Base-by-base conservation (phyloP, 2,329 filamentous ascomycete species). In the Fusarium sp. region DNA sequence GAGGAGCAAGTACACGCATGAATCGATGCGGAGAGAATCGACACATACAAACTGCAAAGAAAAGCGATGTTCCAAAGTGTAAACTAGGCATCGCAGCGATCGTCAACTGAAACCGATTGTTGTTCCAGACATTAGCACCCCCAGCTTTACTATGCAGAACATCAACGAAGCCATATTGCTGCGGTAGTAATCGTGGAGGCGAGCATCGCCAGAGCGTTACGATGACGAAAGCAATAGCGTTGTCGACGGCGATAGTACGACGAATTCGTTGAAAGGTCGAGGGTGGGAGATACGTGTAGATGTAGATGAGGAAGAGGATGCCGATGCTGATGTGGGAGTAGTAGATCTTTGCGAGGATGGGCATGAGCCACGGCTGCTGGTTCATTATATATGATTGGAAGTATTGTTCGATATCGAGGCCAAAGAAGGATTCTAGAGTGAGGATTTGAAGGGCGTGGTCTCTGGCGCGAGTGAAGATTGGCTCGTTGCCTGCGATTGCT, bases 1-100 rank as follows among this genome's bases (percentile, higher is more conserved):
- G 60, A 6, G 81, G 82, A 2, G 83, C 84, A 2, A 86, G 30
- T 0, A 78, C 9, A 1, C 83, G 73, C 17, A 86, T 67, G 15
- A 78, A 61, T 14, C 77, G 73, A 64, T 87, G 85, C 3, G 84
- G 84, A 15, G 83, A 83, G 72, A 83, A 86, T 13, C 76, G 81
- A 17, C 79, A 73, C 32, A 83, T 63, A 30, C 75, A 82, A 11
- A 82, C 76, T 6, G 80, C 81, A 18, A 84, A 76, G 63, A 83
- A 83, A 6, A 82, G 74, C 0, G 82, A 76, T 0, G 82, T 84
- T 36, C 85, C 85, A 68, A 86, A 87, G 70, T 87, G 85, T 20
- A 87, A 75, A 24, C 83, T 85, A 4, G 85, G 85, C 85, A 87
- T 87, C 32, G 85, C 85, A 1, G 85, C 85, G 66, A 86, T 85